These are phyloP conservation scores for Ceratobasidium sp. DNA, from an alignment of 1,284 basidiomycete species.

Conservation along the genomic window DNA sequence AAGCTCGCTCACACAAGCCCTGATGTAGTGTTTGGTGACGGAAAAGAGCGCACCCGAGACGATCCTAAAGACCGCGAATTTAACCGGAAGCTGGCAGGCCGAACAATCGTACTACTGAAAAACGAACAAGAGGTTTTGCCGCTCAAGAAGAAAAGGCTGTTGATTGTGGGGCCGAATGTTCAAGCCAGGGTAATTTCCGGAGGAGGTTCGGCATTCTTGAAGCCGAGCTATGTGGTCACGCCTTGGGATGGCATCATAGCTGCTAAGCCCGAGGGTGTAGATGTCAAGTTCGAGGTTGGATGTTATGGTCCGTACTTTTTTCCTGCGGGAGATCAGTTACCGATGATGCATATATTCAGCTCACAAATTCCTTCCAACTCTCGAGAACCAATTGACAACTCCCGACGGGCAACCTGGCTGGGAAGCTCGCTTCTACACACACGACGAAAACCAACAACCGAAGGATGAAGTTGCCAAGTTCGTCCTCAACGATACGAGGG, in stretches of 20 bases:
- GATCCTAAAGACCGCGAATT: constrained; percentile 60
- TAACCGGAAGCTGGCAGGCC: constrained; percentile 63
- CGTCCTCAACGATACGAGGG: constrained; percentile 63
- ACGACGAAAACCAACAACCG: constrained; percentile 57
- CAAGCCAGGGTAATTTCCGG: constrained; percentile 58
- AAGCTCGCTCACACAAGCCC: constrained; percentile 63
- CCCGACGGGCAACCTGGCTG: constrained; percentile 62
- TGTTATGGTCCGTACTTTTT: constrained; percentile 59
- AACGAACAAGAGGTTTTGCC: constrained; percentile 62
- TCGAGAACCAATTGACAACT: constrained; percentile 62
- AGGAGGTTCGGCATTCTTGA: constrained; percentile 59
- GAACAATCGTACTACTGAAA: constrained; percentile 72
- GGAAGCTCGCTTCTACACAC: constrained; percentile 65
- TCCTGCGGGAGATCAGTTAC: constrained; percentile 1
- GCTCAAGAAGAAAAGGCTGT: constrained; percentile 52
- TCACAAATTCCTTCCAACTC: constrained; percentile 65
- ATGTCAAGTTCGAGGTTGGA: constrained; percentile 61
- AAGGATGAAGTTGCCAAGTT: constrained; percentile 56
- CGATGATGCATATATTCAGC: constrained; percentile 48
- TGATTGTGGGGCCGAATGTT: constrained; percentile 57
- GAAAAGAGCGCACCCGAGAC: constrained; percentile 63
- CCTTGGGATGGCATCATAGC: constrained; percentile 64
- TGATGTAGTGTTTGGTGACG: constrained; percentile 68
- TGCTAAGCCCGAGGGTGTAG: constrained; percentile 56
- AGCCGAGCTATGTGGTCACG: constrained; percentile 57